These are phyloP conservation scores for Gossypium trilobum DNA, from an alignment of 441 rosid genomes.

Conservation along the genomic window DNA sequence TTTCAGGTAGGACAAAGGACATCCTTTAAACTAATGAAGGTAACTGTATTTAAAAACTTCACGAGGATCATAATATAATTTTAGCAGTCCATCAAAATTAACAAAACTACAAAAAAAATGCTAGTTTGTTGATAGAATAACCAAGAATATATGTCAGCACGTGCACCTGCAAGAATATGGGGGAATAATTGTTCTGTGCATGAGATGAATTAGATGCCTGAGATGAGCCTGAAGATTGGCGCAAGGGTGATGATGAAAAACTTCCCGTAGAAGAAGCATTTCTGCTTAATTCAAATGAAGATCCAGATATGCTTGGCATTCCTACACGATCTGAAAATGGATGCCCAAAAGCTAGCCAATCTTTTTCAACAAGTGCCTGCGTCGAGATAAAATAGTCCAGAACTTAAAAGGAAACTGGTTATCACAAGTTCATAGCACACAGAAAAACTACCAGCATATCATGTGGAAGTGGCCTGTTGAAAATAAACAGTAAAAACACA, in stretches of 20 bases:
- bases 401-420: background rate
- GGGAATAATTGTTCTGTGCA: constrained; percentile 75
- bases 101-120: background rate
- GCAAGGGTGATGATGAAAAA: constrained; percentile 58
- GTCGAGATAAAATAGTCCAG: constrained; percentile 10
- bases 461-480: background rate
- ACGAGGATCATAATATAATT: background rate
- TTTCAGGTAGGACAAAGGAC: background rate
- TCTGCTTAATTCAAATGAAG: constrained; percentile 55
- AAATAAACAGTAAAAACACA: background rate
- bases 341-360: constrained; percentile 99
- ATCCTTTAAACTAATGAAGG: background rate
- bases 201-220: constrained; percentile 73
- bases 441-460: constrained; percentile 8
- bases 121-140: constrained; percentile 3
- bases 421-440: background rate
- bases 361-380: constrained; percentile 93
- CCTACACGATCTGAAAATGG: constrained; percentile 95
- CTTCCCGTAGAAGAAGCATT: constrained; percentile 76
- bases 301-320: constrained; percentile 69
- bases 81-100: background rate
- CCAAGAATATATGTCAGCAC: background rate
- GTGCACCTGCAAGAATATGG: constrained; percentile 88
- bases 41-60: background rate
- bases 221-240: constrained; percentile 66